phyloP scores from a whole-genome alignment of 208 protist species.

The Acanthamoeba quina region DNA sequence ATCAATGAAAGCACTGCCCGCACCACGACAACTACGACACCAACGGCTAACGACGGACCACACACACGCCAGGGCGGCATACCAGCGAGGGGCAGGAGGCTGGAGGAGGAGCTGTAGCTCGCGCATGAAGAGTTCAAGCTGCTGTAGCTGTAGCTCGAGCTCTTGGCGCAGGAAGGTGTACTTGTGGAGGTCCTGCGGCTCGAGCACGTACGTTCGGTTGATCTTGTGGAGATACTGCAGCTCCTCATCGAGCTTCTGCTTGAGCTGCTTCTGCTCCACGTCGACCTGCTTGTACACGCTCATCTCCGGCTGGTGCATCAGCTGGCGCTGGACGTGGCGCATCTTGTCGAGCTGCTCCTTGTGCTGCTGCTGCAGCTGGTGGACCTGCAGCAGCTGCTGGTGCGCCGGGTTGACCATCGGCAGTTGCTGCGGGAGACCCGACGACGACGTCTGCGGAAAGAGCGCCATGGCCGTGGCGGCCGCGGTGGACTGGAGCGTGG shows the following conservation, averaged over 20 bases:
- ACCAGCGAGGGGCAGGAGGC: slow-evolving; percentile 64
- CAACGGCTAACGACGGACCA: too few relatives aligned
- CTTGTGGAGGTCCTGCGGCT: slow-evolving; percentile 66
- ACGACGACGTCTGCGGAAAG: not conserved
- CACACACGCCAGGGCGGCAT: not conserved
- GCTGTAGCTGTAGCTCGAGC: slow-evolving; percentile 61
- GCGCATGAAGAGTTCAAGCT: slow-evolving; percentile 51
- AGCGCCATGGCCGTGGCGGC: slow-evolving; percentile 31
- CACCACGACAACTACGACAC: not conserved
- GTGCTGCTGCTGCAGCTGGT: slow-evolving; percentile 48
- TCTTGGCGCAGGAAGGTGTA: slow-evolving; percentile 46
- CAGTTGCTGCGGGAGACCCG: not conserved
- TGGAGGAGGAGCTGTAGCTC: slow-evolving; percentile 65
- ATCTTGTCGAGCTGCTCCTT: slow-evolving; percentile 73
- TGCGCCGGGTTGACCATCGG: slow-evolving; percentile 29
- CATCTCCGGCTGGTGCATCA: slow-evolving; percentile 63
- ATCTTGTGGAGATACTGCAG: slow-evolving; percentile 35
- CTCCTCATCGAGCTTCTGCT: slow-evolving; percentile 60
- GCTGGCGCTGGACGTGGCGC: slow-evolving; percentile 54
- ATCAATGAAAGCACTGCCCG: not conserved
- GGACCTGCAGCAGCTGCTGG: slow-evolving; percentile 35
- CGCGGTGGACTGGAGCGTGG: not conserved
- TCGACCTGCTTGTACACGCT: slow-evolving; percentile 37
- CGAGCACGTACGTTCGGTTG: slow-evolving; percentile 30
- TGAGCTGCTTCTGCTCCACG: slow-evolving; percentile 67